Percentiles rank a stretch among this genome's conserved stretches.
phyloP scores from a whole-genome alignment of 1,284 basidiomycete species.

The Moniliophthora roreri region DNA sequence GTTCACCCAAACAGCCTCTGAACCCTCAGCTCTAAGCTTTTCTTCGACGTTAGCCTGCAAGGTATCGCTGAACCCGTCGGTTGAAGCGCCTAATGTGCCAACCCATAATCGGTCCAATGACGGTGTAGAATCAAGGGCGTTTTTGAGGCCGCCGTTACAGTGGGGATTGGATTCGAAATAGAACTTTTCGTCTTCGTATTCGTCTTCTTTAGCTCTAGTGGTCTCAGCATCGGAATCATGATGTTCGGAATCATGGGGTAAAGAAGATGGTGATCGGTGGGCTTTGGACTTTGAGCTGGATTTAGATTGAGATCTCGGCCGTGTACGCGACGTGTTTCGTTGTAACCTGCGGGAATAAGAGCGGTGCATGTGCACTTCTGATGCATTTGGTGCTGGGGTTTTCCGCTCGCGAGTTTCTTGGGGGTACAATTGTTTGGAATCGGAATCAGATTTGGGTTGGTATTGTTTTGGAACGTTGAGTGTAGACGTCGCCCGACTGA shows the following conservation, averaged over 20 bases:
- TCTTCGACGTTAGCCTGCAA: slow-evolving; percentile 60
- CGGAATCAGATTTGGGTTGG: background rate
- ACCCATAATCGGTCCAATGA: slow-evolving; percentile 67
- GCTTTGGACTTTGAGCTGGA: background rate
- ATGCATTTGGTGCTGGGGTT: background rate
- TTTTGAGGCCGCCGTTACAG: slow-evolving; percentile 79
- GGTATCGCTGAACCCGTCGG: slow-evolving; percentile 59
- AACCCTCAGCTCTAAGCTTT: slow-evolving; percentile 56
- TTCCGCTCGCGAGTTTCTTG: no score
- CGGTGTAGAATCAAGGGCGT: slow-evolving; percentile 69
- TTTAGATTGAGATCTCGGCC: background rate
- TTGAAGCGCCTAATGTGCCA: slow-evolving; percentile 74
- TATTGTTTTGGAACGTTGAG: background rate
- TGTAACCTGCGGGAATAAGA: background rate
- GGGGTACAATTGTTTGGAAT: background rate
- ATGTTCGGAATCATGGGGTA: no score
- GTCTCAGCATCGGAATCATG: no score
- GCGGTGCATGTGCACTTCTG: background rate
- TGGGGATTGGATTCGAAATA: slow-evolving; percentile 65
- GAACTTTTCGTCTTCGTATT: slow-evolving; percentile 12
- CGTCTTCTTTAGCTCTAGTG: slow-evolving; percentile 4
- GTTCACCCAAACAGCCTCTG: slow-evolving; percentile 80
- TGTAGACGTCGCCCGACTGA: background rate
- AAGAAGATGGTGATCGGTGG: background rate
- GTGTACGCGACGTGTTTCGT: background rate